These are phyloP conservation scores for Globisporangium solare DNA, from an alignment of 352 stramenopile species.

Conservation along the genomic window DNA sequence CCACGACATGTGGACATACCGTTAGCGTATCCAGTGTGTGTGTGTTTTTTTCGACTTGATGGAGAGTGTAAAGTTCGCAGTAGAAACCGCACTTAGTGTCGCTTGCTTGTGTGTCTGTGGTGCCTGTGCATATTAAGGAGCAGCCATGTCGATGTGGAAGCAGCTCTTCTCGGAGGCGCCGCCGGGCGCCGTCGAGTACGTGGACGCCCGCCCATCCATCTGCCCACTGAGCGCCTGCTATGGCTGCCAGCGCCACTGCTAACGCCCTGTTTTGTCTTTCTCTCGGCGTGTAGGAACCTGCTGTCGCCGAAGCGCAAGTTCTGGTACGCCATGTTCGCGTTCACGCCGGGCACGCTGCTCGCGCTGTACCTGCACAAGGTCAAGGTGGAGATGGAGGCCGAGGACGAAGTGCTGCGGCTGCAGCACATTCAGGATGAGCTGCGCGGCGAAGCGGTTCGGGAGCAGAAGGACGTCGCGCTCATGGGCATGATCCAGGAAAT, in stretches of 20 bases:
- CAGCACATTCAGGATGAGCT: slow-evolving; percentile 41
- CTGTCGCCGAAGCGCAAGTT: slow-evolving; percentile 59
- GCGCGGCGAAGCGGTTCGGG: slow-evolving; percentile 25
- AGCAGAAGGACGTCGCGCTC: slow-evolving; percentile 52
- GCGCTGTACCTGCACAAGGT: slow-evolving; percentile 69
- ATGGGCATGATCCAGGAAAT: slow-evolving; percentile 53
- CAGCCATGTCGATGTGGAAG: slow-evolving; percentile 42
- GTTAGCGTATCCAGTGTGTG: too few species aligned
- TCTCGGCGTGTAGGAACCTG: slow-evolving; percentile 33
- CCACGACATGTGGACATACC: too few species aligned
- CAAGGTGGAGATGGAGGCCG: slow-evolving; percentile 59
- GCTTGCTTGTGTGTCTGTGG: too few species aligned
- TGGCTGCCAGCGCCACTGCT: background rate
- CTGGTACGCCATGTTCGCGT: slow-evolving; percentile 63
- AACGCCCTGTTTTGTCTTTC: background rate
- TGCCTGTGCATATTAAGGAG: too few species aligned
- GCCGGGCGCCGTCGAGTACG: slow-evolving; percentile 62
- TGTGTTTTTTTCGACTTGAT: too few species aligned
- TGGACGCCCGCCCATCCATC: background rate
- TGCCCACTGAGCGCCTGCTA: too few species aligned
- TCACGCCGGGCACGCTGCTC: slow-evolving; percentile 58
- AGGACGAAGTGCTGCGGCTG: slow-evolving; percentile 53
- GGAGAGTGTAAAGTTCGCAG: too few species aligned
- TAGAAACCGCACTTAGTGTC: too few species aligned
- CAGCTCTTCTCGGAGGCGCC: slow-evolving; percentile 72